Evolutionary conservation across 352 stramenopile genomes (phyloP), one percentile per base, ranked within the genome.

Genomic region (Phytophthora syringae): DNA sequence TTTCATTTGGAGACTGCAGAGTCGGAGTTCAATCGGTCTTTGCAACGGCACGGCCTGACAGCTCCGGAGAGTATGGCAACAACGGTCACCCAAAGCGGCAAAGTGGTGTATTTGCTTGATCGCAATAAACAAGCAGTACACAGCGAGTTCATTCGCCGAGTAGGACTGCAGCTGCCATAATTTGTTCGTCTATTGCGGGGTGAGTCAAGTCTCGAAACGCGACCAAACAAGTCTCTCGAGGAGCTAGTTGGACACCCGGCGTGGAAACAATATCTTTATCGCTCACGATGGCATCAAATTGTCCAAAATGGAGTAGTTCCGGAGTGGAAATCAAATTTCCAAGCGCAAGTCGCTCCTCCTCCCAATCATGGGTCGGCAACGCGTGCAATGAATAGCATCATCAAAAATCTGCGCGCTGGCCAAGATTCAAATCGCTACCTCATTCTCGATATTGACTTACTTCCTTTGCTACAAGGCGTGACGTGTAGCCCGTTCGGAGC

Each of bases 401-500:
- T 70, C 32, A 70, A 70, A 18, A n/a, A 47, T 32, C 9, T 72
- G 2, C 52, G 57, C 0, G 9, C 18, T 1, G 64, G 57, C 7
- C 64, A 72, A 22, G 45, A 67, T 21, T 10, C 37, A 0, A 52
- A 72, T n/a, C 44, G 44, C 0, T 72, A 64, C 30, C 36, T 67
- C 1, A 51, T 72, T 30, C 16, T 67, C 0, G 64, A 63, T 42
- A 36, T 72, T 15, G 39, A 64, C 21, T 13, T 67, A 1, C 16
- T 72, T 0, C 3, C 24, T 1, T 5, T 1, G 0, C 21, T 72
- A 1, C 22, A 54, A 24, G 45, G 36, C 7, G 18, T 67, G 2
- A 60, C 37, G 0, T 72, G 64, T 20, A 72, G 56, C 13, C 43
- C 64, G 18, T 72, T 72, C 16, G 51, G 42, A 11, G 63, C 32